These are phyloP conservation scores for Leucosporidium creatinivorum DNA, from an alignment of 768 basidiomycete species.

Conservation along the genomic window DNA sequence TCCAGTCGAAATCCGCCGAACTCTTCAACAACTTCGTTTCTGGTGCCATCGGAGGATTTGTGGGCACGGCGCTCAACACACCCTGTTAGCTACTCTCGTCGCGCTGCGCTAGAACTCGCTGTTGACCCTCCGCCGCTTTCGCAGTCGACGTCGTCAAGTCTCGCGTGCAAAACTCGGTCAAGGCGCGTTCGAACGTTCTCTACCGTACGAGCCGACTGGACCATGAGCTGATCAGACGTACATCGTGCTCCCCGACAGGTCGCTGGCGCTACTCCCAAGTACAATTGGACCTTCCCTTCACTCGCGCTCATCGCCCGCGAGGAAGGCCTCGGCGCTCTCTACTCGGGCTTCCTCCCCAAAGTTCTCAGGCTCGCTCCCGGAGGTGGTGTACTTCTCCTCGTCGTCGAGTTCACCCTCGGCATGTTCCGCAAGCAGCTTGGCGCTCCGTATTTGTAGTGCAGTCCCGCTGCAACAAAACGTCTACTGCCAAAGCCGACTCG, in stretches of 20 bases:
- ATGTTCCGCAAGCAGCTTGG: conserved; percentile 65
- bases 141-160: conserved; percentile 82
- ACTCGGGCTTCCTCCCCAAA: conserved; percentile 94
- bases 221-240: conserved; percentile 18
- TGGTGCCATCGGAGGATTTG: conserved; percentile 79
- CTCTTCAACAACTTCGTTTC: conserved; percentile 89
- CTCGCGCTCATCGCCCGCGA: conserved; percentile 72
- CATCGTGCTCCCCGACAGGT: conserved; percentile 43
- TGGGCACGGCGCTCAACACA: conserved; percentile 64
- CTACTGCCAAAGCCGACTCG: no score
- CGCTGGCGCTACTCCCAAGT: conserved; percentile 69
- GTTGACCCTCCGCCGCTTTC: neutral
- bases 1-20: conserved; percentile 55
- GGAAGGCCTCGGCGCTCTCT: conserved; percentile 76
- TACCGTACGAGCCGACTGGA: neutral
- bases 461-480: no score
- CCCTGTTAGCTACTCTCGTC: conserved; percentile 47
- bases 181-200: conserved; percentile 9
- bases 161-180: conserved; percentile 62
- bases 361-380: conserved; percentile 91
- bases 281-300: conserved; percentile 93
- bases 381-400: conserved; percentile 85
- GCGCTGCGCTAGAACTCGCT: neutral
- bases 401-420: conserved; percentile 78
- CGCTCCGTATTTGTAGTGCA: conserved; percentile 49